Conservation (phyloP, 192 early-diverging fungal species). For the Coemansia sp. region DNA sequence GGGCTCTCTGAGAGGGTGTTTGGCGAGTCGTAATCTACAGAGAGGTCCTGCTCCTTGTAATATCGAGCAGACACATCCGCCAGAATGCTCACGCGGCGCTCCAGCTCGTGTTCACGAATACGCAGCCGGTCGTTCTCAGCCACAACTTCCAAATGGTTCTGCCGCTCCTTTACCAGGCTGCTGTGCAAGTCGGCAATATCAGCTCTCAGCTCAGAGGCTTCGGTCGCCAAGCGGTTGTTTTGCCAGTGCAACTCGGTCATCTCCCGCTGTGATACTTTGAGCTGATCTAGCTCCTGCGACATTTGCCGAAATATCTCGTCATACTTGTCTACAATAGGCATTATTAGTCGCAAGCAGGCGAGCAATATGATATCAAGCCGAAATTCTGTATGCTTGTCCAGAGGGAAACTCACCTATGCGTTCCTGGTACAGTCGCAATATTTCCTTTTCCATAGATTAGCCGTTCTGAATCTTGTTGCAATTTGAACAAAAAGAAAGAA, state of each 20-base stretch:
- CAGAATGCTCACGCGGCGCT: conserved; percentile 38
- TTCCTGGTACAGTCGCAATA: conserved; percentile 47
- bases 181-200: conserved; percentile 31
- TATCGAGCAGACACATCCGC: conserved; percentile 35
- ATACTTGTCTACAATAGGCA: conserved; percentile 39
- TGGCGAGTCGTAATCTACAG: conserved; percentile 5
- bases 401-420: conserved; percentile 37
- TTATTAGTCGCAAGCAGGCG: no score
- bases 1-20: conserved; percentile 10
- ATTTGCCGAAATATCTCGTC: conserved; percentile 46
- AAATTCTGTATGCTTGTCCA: no score
- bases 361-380: no score
- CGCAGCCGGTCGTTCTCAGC: conserved; percentile 51
- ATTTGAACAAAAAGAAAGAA: background rate
- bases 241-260: conserved; percentile 44
- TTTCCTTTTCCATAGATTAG: conserved; percentile 43
- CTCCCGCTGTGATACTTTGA: conserved; percentile 43
- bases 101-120: conserved; percentile 47
- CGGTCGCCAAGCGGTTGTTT: conserved; percentile 34
- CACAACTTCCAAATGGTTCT: conserved; percentile 42
- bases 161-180: conserved; percentile 42
- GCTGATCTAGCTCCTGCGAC: conserved; percentile 37
- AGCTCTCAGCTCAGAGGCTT: conserved; percentile 38
- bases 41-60: conserved; percentile 29
- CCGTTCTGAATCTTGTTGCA: background rate